Conservation (phyloP, 164 flowering plant species). For the Houttuynia cordata region DNA sequence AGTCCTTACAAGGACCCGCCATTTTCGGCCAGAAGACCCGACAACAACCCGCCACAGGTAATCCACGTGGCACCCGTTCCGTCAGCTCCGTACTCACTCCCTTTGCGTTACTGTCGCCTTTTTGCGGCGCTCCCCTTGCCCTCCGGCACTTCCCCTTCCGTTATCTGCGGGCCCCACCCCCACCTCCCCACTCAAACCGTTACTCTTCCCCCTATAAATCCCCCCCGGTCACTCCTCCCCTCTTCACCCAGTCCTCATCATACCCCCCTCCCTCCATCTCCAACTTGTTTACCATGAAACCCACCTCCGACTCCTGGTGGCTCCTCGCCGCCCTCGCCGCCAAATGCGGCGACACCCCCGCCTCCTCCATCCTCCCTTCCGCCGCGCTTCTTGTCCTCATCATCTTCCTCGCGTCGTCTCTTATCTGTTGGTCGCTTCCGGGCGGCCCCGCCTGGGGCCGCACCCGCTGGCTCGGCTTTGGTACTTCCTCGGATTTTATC, state of each 20-base stretch:
- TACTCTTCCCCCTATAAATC: neutral
- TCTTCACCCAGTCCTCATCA: neutral
- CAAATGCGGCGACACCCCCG: neutral
- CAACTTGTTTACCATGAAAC: neutral
- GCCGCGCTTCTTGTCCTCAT: neutral
- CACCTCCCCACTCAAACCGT: neutral
- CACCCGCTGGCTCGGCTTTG: neutral
- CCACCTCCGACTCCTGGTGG: neutral
- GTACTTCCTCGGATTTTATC: constrained; percentile 3
- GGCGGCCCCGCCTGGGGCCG: neutral
- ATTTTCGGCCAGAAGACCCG: too few relatives aligned
- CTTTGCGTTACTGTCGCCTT: too few relatives aligned
- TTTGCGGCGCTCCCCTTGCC: neutral
- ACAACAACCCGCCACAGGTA: too few relatives aligned
- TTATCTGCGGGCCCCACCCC: neutral
- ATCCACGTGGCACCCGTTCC: too few relatives aligned
- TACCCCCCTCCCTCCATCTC: neutral
- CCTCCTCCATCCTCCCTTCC: neutral
- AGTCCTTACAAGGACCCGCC: too few relatives aligned
- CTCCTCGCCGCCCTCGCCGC: neutral
- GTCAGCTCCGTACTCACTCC: too few relatives aligned
- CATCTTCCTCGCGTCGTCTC: neutral
- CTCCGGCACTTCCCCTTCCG: neutral
- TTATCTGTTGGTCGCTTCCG: neutral
- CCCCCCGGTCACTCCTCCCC: neutral